Evolutionary conservation across 495 filamentous ascomycete genomes (phyloP).

Genomic region (Neurospora sublineolata): DNA sequence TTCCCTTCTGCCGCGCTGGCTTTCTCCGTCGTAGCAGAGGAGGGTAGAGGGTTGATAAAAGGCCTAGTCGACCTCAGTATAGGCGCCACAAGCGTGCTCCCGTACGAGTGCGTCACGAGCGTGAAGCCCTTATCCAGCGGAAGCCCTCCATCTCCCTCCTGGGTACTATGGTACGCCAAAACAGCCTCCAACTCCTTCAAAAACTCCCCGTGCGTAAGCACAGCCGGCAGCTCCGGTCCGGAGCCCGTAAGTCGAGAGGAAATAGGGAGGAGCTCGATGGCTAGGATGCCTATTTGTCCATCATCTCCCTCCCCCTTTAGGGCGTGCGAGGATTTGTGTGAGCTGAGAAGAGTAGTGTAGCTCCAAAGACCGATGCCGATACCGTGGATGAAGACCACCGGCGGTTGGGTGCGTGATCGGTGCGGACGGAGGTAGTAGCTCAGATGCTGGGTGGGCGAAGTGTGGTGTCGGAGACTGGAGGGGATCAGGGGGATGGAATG

Average conservation of each 20-base stretch:
- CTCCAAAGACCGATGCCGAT: conserved; percentile 57
- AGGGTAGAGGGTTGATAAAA: neutral
- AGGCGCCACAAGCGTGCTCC: conserved; percentile 50
- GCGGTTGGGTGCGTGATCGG: conserved; percentile 38
- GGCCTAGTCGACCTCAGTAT: conserved; percentile 35
- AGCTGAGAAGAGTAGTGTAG: conserved; percentile 44
- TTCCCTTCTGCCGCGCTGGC: neutral
- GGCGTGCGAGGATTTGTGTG: conserved; percentile 29
- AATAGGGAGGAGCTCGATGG: conserved; percentile 52
- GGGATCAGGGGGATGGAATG: conserved; percentile 23
- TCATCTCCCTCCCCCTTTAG: conserved; percentile 7
- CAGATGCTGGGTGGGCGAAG: conserved; percentile 35
- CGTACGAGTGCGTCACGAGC: conserved; percentile 51
- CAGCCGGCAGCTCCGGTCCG: conserved; percentile 9
- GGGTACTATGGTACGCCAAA: conserved; percentile 33
- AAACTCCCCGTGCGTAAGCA: conserved; percentile 36
- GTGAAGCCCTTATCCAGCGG: conserved; percentile 34
- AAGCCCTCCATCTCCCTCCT: neutral
- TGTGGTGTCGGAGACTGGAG: conserved; percentile 8
- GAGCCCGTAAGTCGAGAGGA: conserved; percentile 44
- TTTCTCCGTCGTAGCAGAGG: neutral
- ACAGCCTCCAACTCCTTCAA: conserved; percentile 40
- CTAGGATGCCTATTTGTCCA: conserved; percentile 50
- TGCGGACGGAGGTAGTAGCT: conserved; percentile 58
- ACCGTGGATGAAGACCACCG: conserved; percentile 58